Percentiles rank a stretch among this genome's conserved stretches.
Conservation (phyloP, 2,329 filamentous ascomycete genomes). For the Chaetoscypha palmicola region DNA sequence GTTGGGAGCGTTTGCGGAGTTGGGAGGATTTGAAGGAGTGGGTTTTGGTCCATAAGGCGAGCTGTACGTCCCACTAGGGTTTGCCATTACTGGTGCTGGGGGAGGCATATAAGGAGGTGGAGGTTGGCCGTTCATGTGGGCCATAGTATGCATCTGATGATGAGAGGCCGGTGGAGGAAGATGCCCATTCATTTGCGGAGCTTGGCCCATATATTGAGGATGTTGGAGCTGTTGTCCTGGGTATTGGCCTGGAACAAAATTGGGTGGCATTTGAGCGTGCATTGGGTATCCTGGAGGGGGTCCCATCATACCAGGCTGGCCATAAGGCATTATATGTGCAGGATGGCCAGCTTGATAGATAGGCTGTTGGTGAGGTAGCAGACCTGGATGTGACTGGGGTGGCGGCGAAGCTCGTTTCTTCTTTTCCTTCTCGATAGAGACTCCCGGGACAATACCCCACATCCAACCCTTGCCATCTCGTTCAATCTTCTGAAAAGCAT, state of each 20-base stretch:
- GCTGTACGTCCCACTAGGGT: slow-evolving; percentile 24
- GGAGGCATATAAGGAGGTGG: slow-evolving; percentile 13
- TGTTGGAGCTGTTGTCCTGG: slow-evolving; percentile 11
- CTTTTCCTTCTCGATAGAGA: slow-evolving; percentile 50
- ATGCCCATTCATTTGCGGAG: slow-evolving; percentile 15
- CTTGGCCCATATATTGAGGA: slow-evolving; percentile 19
- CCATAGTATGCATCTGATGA: slow-evolving; percentile 4
- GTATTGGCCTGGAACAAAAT: slow-evolving; percentile 19
- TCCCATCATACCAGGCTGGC: slow-evolving; percentile 20
- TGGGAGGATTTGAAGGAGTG: slow-evolving; percentile 1
- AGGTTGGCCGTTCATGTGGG: slow-evolving; percentile 12
- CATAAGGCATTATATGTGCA: slow-evolving; percentile 18
- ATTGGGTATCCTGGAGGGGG: slow-evolving; percentile 22
- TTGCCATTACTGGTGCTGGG: slow-evolving; percentile 21
- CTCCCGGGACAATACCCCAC: slow-evolving; percentile 47
- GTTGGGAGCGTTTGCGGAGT: background rate
- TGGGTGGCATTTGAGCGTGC: slow-evolving; percentile 18
- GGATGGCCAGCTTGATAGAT: slow-evolving; percentile 26
- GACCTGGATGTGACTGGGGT: slow-evolving; percentile 30
- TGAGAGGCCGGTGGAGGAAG: slow-evolving; percentile 11
- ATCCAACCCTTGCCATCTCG: slow-evolving; percentile 49
- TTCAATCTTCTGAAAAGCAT: slow-evolving; percentile 48
- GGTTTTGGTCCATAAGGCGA: slow-evolving; percentile 31
- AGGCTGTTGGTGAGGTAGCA: slow-evolving; percentile 24
- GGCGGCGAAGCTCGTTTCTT: slow-evolving; percentile 38